Conservation (phyloP, 352 stramenopile species). For the Globisporangium nagaii region DNA sequence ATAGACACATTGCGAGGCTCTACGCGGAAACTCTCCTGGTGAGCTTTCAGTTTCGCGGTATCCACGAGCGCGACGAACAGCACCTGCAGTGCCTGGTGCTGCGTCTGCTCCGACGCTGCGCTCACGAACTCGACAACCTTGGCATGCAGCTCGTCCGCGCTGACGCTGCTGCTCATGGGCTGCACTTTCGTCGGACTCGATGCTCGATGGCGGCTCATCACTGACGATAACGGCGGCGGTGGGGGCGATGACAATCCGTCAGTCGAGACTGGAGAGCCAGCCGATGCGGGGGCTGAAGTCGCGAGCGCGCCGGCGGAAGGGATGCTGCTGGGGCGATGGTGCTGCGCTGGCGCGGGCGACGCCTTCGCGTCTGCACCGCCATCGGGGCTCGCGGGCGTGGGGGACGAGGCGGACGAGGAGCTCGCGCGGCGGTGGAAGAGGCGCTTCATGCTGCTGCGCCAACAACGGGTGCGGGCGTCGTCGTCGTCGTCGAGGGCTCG, state of each 20-base stretch:
- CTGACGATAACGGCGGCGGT: neutral
- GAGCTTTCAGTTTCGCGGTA: too few relatives aligned
- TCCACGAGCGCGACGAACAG: slow-evolving; percentile 15
- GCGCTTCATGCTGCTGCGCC: slow-evolving; percentile 34
- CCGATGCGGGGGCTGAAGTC: neutral
- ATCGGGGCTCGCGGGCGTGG: neutral
- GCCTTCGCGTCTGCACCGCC: neutral
- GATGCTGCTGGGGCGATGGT: neutral
- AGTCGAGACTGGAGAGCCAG: neutral
- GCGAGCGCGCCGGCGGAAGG: slow-evolving; percentile 6
- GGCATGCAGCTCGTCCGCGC: slow-evolving; percentile 15
- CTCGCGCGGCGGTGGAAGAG: slow-evolving; percentile 41
- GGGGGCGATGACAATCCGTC: neutral
- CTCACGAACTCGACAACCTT: slow-evolving; percentile 27
- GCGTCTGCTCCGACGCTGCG: slow-evolving; percentile 9
- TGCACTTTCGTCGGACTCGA: slow-evolving; percentile 9
- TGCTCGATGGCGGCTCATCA: neutral
- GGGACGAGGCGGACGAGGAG: slow-evolving; percentile 10
- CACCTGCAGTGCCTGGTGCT: slow-evolving; percentile 15
- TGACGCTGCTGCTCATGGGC: neutral
- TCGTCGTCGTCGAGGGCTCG: neutral
- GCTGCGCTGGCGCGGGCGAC: neutral
- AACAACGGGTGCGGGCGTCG: too few relatives aligned
- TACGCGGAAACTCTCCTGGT: neutral
- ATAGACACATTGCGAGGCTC: neutral